These are phyloP conservation scores for Talaromyces rugulosus DNA, from an alignment of 2,329 filamentous ascomycete genomes.

Conservation along the genomic window DNA sequence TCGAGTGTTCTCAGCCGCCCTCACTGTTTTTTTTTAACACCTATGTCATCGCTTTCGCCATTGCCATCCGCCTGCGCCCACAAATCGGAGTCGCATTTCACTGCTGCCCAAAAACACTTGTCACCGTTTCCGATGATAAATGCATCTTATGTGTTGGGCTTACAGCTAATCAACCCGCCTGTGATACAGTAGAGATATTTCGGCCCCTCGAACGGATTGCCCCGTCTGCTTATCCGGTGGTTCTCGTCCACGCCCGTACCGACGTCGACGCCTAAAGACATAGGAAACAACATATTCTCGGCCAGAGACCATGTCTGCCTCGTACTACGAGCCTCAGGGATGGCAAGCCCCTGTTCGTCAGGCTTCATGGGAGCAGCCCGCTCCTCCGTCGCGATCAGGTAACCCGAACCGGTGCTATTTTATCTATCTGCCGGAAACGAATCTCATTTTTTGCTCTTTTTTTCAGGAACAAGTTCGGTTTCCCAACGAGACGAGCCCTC, in stretches of 20 bases:
- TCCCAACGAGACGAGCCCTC: slow-evolving; percentile 65
- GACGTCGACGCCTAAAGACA: background rate
- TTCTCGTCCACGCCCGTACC: background rate
- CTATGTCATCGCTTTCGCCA: slow-evolving; percentile 15
- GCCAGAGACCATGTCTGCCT: slow-evolving; percentile 45
- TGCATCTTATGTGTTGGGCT: background rate
- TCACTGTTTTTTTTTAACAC: background rate
- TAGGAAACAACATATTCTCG: background rate
- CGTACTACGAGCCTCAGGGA: slow-evolving; percentile 65
- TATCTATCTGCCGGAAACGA: background rate
- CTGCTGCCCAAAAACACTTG: background rate
- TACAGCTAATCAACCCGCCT: background rate
- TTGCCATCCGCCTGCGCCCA: slow-evolving; percentile 12
- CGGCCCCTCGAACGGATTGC: slow-evolving; percentile 2
- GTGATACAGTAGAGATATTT: background rate
- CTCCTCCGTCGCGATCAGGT: slow-evolving; percentile 69
- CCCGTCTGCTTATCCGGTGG: slow-evolving; percentile 3
- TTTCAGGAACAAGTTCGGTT: slow-evolving; percentile 68
- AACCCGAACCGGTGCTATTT: slow-evolving; percentile 25
- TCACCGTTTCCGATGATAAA: background rate
- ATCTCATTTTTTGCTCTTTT: background rate
- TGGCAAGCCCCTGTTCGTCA: slow-evolving; percentile 62
- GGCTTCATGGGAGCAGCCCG: slow-evolving; percentile 68
- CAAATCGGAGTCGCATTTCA: background rate
- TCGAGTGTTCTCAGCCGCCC: slow-evolving; percentile 5